phyloP scores from a whole-genome alignment of 2,329 filamentous ascomycete genomes.

The Boeremia lycopersici region DNA sequence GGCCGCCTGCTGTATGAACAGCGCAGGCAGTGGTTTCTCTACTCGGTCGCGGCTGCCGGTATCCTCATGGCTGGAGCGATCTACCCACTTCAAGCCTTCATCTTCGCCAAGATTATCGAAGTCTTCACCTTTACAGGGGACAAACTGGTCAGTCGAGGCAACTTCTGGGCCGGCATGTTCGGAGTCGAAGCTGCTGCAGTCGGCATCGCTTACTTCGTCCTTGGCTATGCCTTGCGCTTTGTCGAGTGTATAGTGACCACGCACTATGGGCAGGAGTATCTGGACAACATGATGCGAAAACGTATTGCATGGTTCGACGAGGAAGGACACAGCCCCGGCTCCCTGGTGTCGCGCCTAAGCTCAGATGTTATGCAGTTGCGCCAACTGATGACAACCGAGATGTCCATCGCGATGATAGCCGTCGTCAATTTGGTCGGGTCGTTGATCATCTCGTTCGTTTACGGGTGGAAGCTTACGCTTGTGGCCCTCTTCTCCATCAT shows the following conservation, averaged over 20 bases:
- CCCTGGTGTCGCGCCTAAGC: constrained; percentile 62
- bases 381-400: constrained; percentile 67
- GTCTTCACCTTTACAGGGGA: constrained; percentile 44
- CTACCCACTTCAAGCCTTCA: constrained; percentile 48
- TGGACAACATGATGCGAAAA: constrained; percentile 65
- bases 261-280: constrained; percentile 65
- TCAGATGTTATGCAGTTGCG: constrained; percentile 66
- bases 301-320: constrained; percentile 66
- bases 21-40: constrained; percentile 42
- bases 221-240: constrained; percentile 46
- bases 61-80: constrained; percentile 43
- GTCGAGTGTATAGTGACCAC: constrained; percentile 54
- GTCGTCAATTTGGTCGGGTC: constrained; percentile 70
- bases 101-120: constrained; percentile 47
- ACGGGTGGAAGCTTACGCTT: constrained; percentile 77
- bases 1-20: constrained; percentile 45
- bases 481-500: constrained; percentile 67
- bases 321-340: constrained; percentile 63
- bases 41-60: constrained; percentile 35
- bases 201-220: constrained; percentile 60
- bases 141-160: constrained; percentile 44
- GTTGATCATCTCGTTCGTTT: constrained; percentile 70
- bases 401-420: constrained; percentile 65
- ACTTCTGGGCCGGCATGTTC: constrained; percentile 73
- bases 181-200: constrained; percentile 61